Evolutionary conservation across 1,139 yeast genomes (phyloP).

Genomic region (Hyphopichia wangnamkhiaoensis): DNA sequence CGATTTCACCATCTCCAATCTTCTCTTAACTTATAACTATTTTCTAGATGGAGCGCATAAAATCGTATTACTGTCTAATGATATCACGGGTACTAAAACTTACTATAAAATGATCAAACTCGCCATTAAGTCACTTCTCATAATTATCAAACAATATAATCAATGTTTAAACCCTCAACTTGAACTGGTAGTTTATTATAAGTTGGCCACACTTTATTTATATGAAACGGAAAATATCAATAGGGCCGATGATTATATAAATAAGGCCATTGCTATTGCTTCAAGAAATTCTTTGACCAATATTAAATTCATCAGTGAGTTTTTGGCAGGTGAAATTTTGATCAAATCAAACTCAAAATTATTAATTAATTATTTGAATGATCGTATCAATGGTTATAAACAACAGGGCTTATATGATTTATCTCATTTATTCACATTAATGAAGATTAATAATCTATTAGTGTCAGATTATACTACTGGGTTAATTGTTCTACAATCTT

Average conservation of each 20-base stretch:
- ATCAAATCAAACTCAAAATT: slow-evolving; percentile 23
- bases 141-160: slow-evolving; percentile 29
- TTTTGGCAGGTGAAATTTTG: slow-evolving; percentile 35
- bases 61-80: slow-evolving; percentile 13
- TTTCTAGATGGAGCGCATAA: slow-evolving; percentile 29
- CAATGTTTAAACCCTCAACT: slow-evolving; percentile 26
- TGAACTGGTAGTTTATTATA: slow-evolving; percentile 33
- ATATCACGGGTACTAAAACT: slow-evolving; percentile 17
- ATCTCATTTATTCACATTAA: slow-evolving; percentile 25
- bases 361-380: slow-evolving; percentile 29
- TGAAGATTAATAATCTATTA: slow-evolving; percentile 30
- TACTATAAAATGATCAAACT: slow-evolving; percentile 41
- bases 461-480: slow-evolving; percentile 24
- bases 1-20: slow-evolving; percentile 13
- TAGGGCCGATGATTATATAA: slow-evolving; percentile 42
- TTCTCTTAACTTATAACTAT: slow-evolving; percentile 21
- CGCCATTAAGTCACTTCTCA: slow-evolving; percentile 38
- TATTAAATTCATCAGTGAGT: slow-evolving; percentile 29
- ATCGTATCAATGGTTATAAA: slow-evolving; percentile 21
- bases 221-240: slow-evolving; percentile 42
- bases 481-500: slow-evolving; percentile 22
- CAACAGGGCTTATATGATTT: slow-evolving; percentile 13
- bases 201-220: slow-evolving; percentile 36
- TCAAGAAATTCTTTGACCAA: slow-evolving; percentile 23
- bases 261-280: slow-evolving; percentile 37